Percentiles rank a stretch among this genome's conserved stretches.
These are phyloP conservation scores for Daldinia grandis DNA, from an alignment of 495 filamentous ascomycete species.

Conservation along the genomic window DNA sequence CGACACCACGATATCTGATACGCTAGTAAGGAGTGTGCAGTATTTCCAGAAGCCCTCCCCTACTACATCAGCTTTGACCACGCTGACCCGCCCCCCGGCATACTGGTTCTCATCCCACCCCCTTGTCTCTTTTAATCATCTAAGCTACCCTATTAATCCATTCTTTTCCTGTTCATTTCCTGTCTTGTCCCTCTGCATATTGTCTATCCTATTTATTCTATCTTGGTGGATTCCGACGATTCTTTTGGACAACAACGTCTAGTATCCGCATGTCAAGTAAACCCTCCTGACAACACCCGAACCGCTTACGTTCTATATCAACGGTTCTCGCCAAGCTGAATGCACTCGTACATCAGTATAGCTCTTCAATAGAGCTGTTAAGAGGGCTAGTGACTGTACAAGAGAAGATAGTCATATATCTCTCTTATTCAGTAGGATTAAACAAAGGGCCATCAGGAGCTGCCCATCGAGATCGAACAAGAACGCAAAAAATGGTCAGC, in stretches of 20 bases:
- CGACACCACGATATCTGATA: slow-evolving; percentile 41
- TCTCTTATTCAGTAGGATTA: slow-evolving; percentile 29
- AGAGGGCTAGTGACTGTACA: slow-evolving; percentile 33
- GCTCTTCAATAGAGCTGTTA: slow-evolving; percentile 46
- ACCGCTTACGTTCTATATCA: slow-evolving; percentile 5
- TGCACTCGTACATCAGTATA: slow-evolving; percentile 38
- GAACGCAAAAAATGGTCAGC: slow-evolving; percentile 41
- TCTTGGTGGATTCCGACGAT: slow-evolving; percentile 11
- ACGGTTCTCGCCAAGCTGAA: slow-evolving; percentile 40
- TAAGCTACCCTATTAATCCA: slow-evolving; percentile 45
- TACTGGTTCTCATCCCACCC: slow-evolving; percentile 44
- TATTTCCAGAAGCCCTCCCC: slow-evolving; percentile 46
- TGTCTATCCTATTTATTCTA: slow-evolving; percentile 20
- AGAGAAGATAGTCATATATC: slow-evolving; percentile 31
- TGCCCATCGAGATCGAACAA: not conserved
- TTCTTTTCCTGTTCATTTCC: slow-evolving; percentile 42
- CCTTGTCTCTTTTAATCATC: slow-evolving; percentile 44
- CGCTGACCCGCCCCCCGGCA: slow-evolving; percentile 44
- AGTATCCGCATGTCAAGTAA: slow-evolving; percentile 26
- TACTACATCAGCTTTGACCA: slow-evolving; percentile 42
- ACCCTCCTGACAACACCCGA: slow-evolving; percentile 7
- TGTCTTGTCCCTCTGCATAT: slow-evolving; percentile 27
- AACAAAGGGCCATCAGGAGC: not conserved
- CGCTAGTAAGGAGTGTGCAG: slow-evolving; percentile 45
- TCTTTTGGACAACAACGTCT: slow-evolving; percentile 6